Percentiles rank a stretch among this genome's conserved stretches.
Evolutionary conservation across 208 protist species (phyloP).

Genomic region (Trypanosoma grayi): DNA sequence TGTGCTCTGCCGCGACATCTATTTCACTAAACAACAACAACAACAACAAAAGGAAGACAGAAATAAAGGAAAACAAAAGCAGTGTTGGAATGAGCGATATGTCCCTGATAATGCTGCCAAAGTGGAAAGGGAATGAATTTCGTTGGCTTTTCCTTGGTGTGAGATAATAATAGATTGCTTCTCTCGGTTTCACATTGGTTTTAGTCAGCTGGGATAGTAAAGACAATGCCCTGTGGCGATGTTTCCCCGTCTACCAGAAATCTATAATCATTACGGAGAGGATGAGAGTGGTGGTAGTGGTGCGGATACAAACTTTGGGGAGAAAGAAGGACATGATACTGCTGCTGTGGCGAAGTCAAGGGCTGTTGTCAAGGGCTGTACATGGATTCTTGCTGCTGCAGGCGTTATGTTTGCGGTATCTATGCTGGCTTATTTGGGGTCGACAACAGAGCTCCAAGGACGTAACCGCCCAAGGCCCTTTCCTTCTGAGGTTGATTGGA

Average conservation of each 20-base stretch:
- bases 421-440: conserved; percentile 5
- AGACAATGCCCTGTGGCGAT: too few relatives aligned
- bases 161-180: too few relatives aligned
- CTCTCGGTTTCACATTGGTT: too few relatives aligned
- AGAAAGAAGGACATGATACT: background rate
- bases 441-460: background rate
- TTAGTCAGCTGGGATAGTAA: too few relatives aligned
- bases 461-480: background rate
- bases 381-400: background rate
- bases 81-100: too few relatives aligned
- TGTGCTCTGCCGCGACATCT: too few relatives aligned
- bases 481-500: background rate
- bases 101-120: background rate
- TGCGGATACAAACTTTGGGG: background rate
- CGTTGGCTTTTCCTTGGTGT: background rate
- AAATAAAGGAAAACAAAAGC: too few relatives aligned
- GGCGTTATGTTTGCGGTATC: conserved; percentile 10
- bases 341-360: background rate
- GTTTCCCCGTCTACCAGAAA: too few relatives aligned
- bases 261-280: background rate
- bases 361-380: background rate
- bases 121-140: background rate
- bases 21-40: too few relatives aligned
- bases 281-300: too few relatives aligned
- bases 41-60: too few relatives aligned